Conservation (phyloP, 805 yeast species). For the Candida orba region DNA sequence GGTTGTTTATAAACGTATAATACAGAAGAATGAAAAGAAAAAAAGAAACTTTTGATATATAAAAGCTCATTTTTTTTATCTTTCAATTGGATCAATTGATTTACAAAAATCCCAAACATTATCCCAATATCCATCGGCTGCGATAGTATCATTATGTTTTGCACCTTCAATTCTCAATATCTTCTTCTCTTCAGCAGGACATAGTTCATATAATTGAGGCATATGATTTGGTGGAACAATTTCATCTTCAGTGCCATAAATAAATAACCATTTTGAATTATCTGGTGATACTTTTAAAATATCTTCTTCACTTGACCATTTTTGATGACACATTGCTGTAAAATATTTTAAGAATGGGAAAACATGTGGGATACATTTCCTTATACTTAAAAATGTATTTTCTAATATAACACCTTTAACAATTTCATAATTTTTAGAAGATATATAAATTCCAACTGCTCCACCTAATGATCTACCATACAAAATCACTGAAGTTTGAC, state of each 20-base stretch:
- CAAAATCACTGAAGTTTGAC: constrained; percentile 48
- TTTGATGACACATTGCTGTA: constrained; percentile 60
- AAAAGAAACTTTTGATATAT: too few relatives aligned
- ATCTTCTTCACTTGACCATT: constrained; percentile 71
- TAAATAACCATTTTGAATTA: constrained; percentile 55
- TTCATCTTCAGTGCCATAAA: constrained; percentile 76
- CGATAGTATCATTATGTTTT: constrained; percentile 77
- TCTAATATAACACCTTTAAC: constrained; percentile 70
- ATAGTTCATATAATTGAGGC: constrained; percentile 46
- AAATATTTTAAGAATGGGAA: constrained; percentile 60
- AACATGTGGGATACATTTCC: constrained; percentile 64
- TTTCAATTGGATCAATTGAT: constrained; percentile 15
- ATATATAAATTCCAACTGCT: constrained; percentile 83
- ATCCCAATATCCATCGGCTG: constrained; percentile 75
- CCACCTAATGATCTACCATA: constrained; percentile 95
- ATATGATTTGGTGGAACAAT: constrained; percentile 87
- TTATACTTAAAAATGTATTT: constrained; percentile 75
- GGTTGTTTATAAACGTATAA: constrained; percentile 44
- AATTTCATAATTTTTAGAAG: constrained; percentile 44
- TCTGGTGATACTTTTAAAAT: constrained; percentile 42
- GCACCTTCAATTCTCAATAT: constrained; percentile 51
- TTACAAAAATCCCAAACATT: constrained; percentile 48
- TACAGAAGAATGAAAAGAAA: too few relatives aligned
- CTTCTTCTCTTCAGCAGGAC: constrained; percentile 44
- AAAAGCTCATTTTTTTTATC: too few relatives aligned